Evolutionary conservation across 805 yeast genomes (phyloP).

Genomic region (Wickerhamiella lipophila): DNA sequence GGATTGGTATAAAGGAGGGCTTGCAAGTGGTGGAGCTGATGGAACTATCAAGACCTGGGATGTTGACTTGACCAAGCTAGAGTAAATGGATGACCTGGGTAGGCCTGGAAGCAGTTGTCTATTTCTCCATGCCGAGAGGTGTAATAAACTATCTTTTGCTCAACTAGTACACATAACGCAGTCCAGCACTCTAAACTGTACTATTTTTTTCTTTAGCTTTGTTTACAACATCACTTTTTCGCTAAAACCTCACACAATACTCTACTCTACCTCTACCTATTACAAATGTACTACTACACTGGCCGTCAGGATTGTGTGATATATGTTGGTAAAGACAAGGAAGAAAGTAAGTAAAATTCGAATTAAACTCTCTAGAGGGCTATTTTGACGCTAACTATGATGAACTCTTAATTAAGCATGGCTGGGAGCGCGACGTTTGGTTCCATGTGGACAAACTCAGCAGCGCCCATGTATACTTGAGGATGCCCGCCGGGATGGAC

Average conservation of each 20-base stretch:
- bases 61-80: constrained; percentile 4
- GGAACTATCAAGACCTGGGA: constrained; percentile 69
- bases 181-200: no score
- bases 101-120: no score
- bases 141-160: no score
- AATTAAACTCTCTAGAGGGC: background rate
- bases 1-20: constrained; percentile 44
- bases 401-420: constrained; percentile 46
- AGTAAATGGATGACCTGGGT: background rate
- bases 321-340: constrained; percentile 64
- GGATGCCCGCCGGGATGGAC: constrained; percentile 38
- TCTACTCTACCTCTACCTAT: no score
- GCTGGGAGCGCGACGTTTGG: constrained; percentile 55
- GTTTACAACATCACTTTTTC: no score
- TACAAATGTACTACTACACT: constrained; percentile 6
- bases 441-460: constrained; percentile 69
- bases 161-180: no score
- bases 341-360: constrained; percentile 34
- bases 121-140: no score
- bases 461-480: constrained; percentile 64
- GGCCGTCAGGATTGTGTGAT: constrained; percentile 22
- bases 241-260: no score
- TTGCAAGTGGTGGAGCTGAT: constrained; percentile 70
- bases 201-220: no score
- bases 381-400: constrained; percentile 22